Evolutionary conservation across 768 basidiomycete species (phyloP).

Genomic region (Leccinum obscurum): DNA sequence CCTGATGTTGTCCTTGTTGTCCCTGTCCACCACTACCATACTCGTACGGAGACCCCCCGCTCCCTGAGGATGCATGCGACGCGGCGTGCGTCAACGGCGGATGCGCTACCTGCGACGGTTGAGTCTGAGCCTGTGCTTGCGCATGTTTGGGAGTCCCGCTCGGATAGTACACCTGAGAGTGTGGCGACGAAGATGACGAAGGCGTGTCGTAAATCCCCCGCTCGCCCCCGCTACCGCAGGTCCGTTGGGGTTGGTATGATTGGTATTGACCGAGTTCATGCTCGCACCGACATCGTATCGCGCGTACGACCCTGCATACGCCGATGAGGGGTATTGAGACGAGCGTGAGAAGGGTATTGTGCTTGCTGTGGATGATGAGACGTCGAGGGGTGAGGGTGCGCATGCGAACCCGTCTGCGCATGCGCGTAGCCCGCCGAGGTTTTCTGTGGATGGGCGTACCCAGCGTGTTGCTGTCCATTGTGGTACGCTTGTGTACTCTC

Average conservation of each 20-base stretch:
- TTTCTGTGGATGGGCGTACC: conserved; percentile 23
- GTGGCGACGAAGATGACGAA: conserved; percentile 21
- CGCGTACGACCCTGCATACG: conserved; percentile 30
- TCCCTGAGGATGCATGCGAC: conserved; percentile 25
- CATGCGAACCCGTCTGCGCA: conserved; percentile 21
- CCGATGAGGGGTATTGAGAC: conserved; percentile 26
- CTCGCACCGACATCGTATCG: conserved; percentile 31
- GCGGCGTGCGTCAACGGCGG: conserved; percentile 22
- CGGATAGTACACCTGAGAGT: conserved; percentile 22
- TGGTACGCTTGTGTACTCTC: conserved; percentile 31
- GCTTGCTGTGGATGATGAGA: conserved; percentile 25
- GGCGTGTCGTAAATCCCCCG: conserved; percentile 27
- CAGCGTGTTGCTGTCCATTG: conserved; percentile 21
- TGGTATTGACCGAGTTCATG: conserved; percentile 16
- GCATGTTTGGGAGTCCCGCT: conserved; percentile 13
- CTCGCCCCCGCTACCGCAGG: conserved; percentile 10
- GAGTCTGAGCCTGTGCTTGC: conserved; percentile 14
- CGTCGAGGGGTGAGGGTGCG: conserved; percentile 21
- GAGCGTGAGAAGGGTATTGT: conserved; percentile 27
- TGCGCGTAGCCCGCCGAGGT: conserved; percentile 21
- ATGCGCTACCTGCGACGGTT: conserved; percentile 18
- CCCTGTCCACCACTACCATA: conserved; percentile 21
- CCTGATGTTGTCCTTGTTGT: conserved; percentile 3
- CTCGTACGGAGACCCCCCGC: conserved; percentile 24
- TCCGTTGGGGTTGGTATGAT: conserved; percentile 6